These are phyloP conservation scores for Leishmania braziliensis DNA, from an alignment of 208 protist genomes.

Conservation along the genomic window DNA sequence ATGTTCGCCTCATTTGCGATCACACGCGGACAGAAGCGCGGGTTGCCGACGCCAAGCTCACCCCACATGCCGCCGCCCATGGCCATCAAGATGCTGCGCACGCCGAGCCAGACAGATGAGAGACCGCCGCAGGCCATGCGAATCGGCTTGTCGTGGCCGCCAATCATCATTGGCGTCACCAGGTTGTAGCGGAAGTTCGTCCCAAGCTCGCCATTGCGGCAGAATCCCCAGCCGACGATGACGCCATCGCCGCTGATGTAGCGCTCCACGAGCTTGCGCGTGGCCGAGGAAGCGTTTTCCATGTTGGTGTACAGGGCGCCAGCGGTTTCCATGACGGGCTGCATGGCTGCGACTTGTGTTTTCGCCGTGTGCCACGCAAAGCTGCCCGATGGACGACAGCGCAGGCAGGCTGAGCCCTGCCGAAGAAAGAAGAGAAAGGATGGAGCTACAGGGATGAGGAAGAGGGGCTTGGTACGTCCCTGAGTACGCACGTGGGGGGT, in stretches of 20 bases:
- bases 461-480: background rate
- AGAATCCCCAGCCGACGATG: conserved; percentile 76
- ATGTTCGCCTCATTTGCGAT: conserved; percentile 67
- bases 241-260: conserved; percentile 74
- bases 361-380: background rate
- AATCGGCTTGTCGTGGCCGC: conserved; percentile 71
- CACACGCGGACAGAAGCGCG: conserved; percentile 56
- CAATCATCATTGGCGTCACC: conserved; percentile 76
- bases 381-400: background rate
- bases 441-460: background rate
- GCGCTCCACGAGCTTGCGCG: conserved; percentile 41
- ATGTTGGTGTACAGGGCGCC: conserved; percentile 40
- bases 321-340: conserved; percentile 20
- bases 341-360: background rate
- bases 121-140: conserved; percentile 68
- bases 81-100: conserved; percentile 59
- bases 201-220: conserved; percentile 74
- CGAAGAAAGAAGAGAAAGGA: background rate
- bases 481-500: background rate
- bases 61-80: conserved; percentile 85
- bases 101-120: conserved; percentile 70
- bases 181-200: conserved; percentile 62
- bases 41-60: conserved; percentile 74
- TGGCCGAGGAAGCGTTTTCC: conserved; percentile 19
- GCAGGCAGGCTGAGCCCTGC: background rate